Conservation (phyloP, 352 stramenopile genomes). For the Salisapilia sapeloensis region DNA sequence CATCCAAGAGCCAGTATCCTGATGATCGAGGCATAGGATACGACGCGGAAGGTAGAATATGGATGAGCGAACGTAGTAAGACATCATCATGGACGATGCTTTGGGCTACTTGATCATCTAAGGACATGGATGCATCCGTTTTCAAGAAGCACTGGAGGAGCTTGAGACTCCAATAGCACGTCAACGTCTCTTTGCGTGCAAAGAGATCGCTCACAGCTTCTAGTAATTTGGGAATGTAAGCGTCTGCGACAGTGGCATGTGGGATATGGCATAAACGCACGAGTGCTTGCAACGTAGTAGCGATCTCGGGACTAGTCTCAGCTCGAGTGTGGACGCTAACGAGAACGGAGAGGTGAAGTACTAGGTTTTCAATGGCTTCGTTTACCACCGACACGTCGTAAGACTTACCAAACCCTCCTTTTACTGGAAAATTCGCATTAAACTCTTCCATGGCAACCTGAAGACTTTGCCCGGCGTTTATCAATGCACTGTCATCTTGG, state of each 20-base stretch:
- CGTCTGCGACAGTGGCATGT: constrained; percentile 18
- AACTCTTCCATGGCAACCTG: constrained; percentile 30
- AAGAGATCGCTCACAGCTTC: constrained; percentile 39
- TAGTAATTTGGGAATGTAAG: constrained; percentile 13
- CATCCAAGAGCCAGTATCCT: no score
- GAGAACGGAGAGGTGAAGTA: constrained; percentile 18
- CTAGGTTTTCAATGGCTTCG: constrained; percentile 23
- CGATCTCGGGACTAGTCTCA: constrained; percentile 15
- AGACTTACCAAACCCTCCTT: constrained; percentile 14
- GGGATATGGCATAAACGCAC: constrained; percentile 23
- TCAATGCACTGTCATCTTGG: no score
- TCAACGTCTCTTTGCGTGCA: constrained; percentile 33
- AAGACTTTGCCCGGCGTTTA: constrained; percentile 29
- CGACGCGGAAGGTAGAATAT: no score
- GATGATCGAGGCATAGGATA: no score
- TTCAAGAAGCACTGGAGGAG: constrained; percentile 51
- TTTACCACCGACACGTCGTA: constrained; percentile 18
- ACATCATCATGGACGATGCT: no score
- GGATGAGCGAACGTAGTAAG: no score
- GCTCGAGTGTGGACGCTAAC: constrained; percentile 17
- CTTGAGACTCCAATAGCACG: constrained; percentile 47
- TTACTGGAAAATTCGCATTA: constrained; percentile 27
- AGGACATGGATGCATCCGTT: no score
- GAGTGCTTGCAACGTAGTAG: constrained; percentile 28
- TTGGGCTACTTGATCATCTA: no score